Base-by-base conservation (phyloP, 2,329 filamentous ascomycete species). In the Colletotrichum shisoi region DNA sequence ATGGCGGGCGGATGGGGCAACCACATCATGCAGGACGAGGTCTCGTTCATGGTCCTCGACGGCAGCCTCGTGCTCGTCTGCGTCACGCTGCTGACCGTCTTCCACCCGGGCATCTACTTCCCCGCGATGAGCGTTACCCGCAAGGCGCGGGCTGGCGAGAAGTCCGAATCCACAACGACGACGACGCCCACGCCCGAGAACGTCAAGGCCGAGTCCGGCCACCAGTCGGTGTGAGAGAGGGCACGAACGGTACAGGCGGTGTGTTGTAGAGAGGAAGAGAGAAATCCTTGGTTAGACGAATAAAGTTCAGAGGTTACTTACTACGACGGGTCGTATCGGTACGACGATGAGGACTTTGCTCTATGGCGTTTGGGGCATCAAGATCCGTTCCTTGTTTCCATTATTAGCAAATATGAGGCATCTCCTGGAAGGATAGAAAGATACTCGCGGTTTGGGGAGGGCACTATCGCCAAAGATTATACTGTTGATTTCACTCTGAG, bases 1-100 rank as follows among this genome's bases (percentile, higher is more conserved):
- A 88, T 89, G 85, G 83, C 84, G 2, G 85, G 85, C 31, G 87
- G 87, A 21, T 90, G 87, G 86, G 85, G 84, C 11, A 88, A 87
- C 76, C 73, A 79, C 17, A 85, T 89, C 73, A 89, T 89, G 86
- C 85, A 87, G 70, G 82, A 89, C 74, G 79, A 89, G 77, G 77
- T 80, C 51, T 83, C 82, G 19, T 89, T 89, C 71, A 81, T 88
- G 67, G 81, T 85, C 13, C 80, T 89, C 45, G 87, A 89, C 71
- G 72, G 72, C 68, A 79, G 78, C 62, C 82, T 87, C 74, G 77
- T 87, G 60, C 74, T 85, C 31, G 76, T 87, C 64, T 80, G 83
- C 31, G 80, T 80, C 17, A 72, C 78, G 19, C 77, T 85, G 21
- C 78, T 88, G 42, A 83, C 84, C 6, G 74, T 76, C 27, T 85